Evolutionary conservation across 345 rosid genomes (phyloP).

Genomic region (Hevea brasiliensis): DNA sequence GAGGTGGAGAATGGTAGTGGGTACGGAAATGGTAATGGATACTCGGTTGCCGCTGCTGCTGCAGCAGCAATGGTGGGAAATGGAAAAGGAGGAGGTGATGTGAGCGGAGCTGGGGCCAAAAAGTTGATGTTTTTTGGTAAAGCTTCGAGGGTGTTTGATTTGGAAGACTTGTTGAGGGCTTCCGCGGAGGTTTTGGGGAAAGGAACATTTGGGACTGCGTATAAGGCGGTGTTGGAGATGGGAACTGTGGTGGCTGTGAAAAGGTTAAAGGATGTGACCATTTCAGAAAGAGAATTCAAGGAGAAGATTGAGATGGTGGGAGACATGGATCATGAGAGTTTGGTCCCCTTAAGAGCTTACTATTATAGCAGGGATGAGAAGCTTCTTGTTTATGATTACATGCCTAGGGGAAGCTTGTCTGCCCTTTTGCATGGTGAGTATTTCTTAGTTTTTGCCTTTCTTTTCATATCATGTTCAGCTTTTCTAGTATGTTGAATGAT

Average conservation of each 20-base stretch:
- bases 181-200: constrained; percentile 98
- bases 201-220: constrained; percentile 96
- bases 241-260: constrained; percentile 82
- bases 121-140: constrained; percentile 80
- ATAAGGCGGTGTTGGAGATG: constrained; percentile 85
- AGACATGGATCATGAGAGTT: constrained; percentile 79
- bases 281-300: constrained; percentile 67
- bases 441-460: constrained; percentile 6
- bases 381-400: constrained; percentile 91
- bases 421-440: constrained; percentile 85
- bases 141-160: constrained; percentile 60
- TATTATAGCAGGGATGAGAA: constrained; percentile 92
- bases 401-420: constrained; percentile 98
- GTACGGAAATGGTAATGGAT: constrained; percentile 32
- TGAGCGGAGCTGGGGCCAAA: constrained; percentile 11
- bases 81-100: constrained; percentile 25
- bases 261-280: constrained; percentile 85
- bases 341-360: constrained; percentile 87
- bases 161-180: constrained; percentile 94
- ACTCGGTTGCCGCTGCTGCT: constrained; percentile 30
- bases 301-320: constrained; percentile 89
- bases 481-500: constrained; percentile 13
- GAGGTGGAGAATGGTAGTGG: constrained; percentile 48
- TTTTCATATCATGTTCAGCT: neutral
- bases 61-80: constrained; percentile 35